Percentiles rank a stretch among this genome's conserved stretches.
These are phyloP conservation scores for Kuraishia piskuri DNA, from an alignment of 805 yeast species.

Conservation along the genomic window DNA sequence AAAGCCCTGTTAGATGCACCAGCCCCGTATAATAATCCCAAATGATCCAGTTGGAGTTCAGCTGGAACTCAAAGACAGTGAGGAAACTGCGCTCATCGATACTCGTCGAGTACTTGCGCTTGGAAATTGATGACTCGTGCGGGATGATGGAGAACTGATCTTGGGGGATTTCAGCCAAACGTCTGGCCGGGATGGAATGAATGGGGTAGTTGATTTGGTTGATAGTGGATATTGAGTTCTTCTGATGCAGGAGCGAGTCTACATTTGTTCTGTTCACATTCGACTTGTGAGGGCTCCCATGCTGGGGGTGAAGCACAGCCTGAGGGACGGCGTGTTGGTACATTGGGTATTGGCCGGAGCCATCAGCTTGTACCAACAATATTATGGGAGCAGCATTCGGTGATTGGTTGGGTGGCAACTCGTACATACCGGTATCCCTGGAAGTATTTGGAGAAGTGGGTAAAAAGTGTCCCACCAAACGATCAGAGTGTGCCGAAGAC, in stretches of 20 bases:
- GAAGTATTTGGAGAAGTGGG: not conserved
- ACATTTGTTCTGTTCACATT: not conserved
- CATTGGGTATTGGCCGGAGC: not conserved
- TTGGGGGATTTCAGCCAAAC: slow-evolving; percentile 9
- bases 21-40: slow-evolving; percentile 85
- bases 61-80: slow-evolving; percentile 63
- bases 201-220: slow-evolving; percentile 18
- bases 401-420: not conserved
- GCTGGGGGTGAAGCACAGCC: not conserved
- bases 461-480: not conserved
- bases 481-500: not conserved
- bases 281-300: not conserved
- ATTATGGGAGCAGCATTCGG: not conserved
- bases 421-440: not conserved
- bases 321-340: not conserved
- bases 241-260: not conserved
- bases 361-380: not conserved
- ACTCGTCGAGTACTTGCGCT: slow-evolving; percentile 58
- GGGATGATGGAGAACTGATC: slow-evolving; percentile 17
- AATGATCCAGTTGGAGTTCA: slow-evolving; percentile 66
- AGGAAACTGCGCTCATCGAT: slow-evolving; percentile 64
- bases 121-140: slow-evolving; percentile 9
- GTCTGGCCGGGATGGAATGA: slow-evolving; percentile 9
- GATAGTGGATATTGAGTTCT: not conserved
- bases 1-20: slow-evolving; percentile 81